phyloP scores from a whole-genome alignment of 192 early-diverging fungal species.

The Coemansia sp. region DNA sequence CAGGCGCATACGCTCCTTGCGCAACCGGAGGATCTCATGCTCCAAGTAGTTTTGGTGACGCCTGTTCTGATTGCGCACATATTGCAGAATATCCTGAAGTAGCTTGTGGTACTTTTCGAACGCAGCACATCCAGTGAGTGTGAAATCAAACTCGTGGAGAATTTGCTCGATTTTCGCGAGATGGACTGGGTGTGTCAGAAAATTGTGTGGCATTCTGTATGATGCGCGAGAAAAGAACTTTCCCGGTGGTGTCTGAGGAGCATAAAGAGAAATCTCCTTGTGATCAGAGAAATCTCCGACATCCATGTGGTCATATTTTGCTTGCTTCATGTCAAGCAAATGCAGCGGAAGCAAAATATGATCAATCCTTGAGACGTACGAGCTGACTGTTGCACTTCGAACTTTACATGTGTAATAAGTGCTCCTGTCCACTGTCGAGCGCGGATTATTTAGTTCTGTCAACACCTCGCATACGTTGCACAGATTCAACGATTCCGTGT shows the following conservation, averaged over 20 bases:
- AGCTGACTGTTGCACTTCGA: background rate
- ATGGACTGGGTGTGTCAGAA: no score
- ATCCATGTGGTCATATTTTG: background rate
- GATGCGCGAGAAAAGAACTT: background rate
- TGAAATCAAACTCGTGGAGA: background rate
- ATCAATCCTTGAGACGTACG: no score
- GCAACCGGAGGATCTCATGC: background rate
- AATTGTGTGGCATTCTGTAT: background rate
- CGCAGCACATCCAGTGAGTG: background rate
- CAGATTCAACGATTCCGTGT: no score
- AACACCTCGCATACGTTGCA: no score
- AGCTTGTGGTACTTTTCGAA: background rate
- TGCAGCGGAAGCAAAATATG: background rate
- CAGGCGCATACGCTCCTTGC: background rate
- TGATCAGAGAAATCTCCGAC: background rate
- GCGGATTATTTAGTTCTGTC: slow-evolving; percentile 45
- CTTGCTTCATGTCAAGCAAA: background rate
- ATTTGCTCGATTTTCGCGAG: no score
- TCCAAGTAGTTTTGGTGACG: background rate
- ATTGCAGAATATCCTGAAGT: background rate
- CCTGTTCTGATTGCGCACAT: background rate
- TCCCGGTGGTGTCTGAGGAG: slow-evolving; percentile 40
- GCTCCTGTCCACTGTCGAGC: no score
- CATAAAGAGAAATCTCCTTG: background rate
- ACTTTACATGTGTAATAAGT: background rate